A percentile compares a stretch with the other conserved stretches of the same genome.
Evolutionary conservation across 2,329 filamentous ascomycete genomes (phyloP).

Genomic region (Cadophora luteo-olivacea): DNA sequence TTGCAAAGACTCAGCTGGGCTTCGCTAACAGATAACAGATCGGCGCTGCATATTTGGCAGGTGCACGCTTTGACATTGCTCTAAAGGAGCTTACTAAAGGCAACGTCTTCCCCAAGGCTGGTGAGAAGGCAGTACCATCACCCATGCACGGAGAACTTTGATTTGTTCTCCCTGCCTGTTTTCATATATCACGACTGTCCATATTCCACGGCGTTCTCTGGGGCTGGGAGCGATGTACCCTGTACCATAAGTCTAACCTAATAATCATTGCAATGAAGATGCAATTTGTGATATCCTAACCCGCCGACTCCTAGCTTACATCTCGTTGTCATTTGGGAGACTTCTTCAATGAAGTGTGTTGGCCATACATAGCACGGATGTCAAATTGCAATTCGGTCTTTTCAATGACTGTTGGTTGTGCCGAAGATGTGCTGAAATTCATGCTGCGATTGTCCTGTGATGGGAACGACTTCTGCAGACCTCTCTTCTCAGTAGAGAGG

Average conservation of each 20-base stretch:
- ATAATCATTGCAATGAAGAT: constrained; percentile 16
- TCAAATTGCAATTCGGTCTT: constrained; percentile 97
- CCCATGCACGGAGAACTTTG: constrained; percentile 40
- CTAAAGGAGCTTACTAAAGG: constrained; percentile 58
- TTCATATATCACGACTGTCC: constrained; percentile 27
- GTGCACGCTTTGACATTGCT: constrained; percentile 81
- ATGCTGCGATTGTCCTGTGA: constrained; percentile 48
- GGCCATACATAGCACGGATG: constrained; percentile 82
- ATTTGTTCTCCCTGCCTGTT: constrained; percentile 20
- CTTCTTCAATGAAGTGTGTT: background rate
- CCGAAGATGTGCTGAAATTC: constrained; percentile 98
- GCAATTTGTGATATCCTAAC: constrained; percentile 4
- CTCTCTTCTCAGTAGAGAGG: constrained; percentile 31
- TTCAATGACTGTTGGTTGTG: constrained; percentile 88
- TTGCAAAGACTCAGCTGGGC: background rate
- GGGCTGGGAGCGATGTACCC: constrained; percentile 18
- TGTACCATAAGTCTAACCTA: constrained; percentile 21
- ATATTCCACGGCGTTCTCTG: constrained; percentile 16
- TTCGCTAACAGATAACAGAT: constrained; percentile 59
- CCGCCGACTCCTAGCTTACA: background rate
- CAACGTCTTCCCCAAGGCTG: constrained; percentile 47
- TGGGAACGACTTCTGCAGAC: constrained; percentile 38
- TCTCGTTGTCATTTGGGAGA: background rate
- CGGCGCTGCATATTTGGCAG: constrained; percentile 77
- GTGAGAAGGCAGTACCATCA: constrained; percentile 33